These are phyloP conservation scores for Mortierella antarctica DNA, from an alignment of 192 early-diverging fungal genomes.

Conservation along the genomic window DNA sequence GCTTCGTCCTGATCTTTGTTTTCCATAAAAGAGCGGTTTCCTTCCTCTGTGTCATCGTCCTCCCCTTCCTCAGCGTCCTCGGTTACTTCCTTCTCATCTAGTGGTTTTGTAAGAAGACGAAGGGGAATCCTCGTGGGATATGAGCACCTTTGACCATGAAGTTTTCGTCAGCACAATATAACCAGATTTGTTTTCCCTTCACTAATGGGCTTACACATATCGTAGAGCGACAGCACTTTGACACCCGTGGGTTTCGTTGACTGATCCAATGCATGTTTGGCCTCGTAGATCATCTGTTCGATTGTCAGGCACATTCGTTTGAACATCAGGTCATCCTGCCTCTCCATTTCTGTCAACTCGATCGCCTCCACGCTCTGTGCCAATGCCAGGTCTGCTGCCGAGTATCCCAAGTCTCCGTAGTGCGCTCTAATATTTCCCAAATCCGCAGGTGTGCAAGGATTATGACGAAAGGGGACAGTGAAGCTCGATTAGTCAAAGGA, in stretches of 20 bases:
- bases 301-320: conserved; percentile 38
- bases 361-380: conserved; percentile 40
- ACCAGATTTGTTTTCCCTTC: background rate
- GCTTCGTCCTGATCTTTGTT: background rate
- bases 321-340: conserved; percentile 36
- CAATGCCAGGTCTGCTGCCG: conserved; percentile 29
- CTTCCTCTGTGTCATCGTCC: background rate
- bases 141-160: background rate
- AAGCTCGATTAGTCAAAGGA: background rate
- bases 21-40: conserved; percentile 1
- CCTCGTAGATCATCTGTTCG: conserved; percentile 44
- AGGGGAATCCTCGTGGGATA: background rate
- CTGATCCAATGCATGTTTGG: conserved; percentile 38
- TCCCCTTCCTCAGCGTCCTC: conserved; percentile 13
- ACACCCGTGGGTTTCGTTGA: conserved; percentile 31
- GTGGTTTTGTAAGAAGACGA: background rate
- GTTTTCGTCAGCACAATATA: background rate
- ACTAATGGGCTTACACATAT: conserved; percentile 34
- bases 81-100: conserved; percentile 23
- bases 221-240: conserved; percentile 32
- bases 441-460: background rate
- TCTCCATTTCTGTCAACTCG: conserved; percentile 40
- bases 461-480: background rate
- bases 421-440: background rate
- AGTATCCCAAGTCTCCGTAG: conserved; percentile 17